Conservation (phyloP, 345 rosid species). For the Microcos paniculata region DNA sequence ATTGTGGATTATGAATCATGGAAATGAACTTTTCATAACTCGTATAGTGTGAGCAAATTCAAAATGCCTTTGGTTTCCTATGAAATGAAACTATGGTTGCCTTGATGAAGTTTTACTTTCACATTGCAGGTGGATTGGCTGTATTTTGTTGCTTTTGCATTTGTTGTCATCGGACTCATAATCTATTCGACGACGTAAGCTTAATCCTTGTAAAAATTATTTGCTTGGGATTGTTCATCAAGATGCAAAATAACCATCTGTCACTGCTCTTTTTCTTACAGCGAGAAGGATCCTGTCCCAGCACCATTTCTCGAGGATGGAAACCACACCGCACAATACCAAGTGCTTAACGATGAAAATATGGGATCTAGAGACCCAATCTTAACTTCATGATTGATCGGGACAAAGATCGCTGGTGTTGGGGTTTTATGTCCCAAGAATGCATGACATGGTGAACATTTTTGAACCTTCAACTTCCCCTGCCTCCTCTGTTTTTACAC, state of each 20-base stretch:
- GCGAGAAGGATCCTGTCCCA: slow-evolving; percentile 26
- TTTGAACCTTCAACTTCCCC: background rate
- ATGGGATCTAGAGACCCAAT: slow-evolving; percentile 7
- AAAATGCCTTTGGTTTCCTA: background rate
- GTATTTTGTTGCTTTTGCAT: slow-evolving; percentile 45
- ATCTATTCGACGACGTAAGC: slow-evolving; percentile 44
- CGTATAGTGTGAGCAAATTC: background rate
- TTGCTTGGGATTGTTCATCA: background rate
- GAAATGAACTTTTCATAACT: background rate
- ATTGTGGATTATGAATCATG: background rate
- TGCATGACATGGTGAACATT: background rate
- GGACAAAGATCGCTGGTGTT: background rate
- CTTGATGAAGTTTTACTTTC: background rate
- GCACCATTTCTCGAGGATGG: slow-evolving; percentile 11
- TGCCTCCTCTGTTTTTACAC: no score
- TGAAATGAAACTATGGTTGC: background rate
- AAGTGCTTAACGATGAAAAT: slow-evolving; percentile 25
- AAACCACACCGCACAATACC: slow-evolving; percentile 16
- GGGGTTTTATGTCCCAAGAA: background rate
- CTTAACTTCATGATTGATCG: background rate
- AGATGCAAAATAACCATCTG: background rate
- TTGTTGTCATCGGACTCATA: slow-evolving; percentile 43
- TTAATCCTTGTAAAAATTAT: background rate
- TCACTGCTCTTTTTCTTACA: slow-evolving; percentile 1
- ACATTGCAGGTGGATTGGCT: slow-evolving; percentile 57